A percentile compares a stretch with the other conserved stretches of the same genome.
Evolutionary conservation across 164 flowering plant species (phyloP).

Genomic region (Cinnamomum chago): DNA sequence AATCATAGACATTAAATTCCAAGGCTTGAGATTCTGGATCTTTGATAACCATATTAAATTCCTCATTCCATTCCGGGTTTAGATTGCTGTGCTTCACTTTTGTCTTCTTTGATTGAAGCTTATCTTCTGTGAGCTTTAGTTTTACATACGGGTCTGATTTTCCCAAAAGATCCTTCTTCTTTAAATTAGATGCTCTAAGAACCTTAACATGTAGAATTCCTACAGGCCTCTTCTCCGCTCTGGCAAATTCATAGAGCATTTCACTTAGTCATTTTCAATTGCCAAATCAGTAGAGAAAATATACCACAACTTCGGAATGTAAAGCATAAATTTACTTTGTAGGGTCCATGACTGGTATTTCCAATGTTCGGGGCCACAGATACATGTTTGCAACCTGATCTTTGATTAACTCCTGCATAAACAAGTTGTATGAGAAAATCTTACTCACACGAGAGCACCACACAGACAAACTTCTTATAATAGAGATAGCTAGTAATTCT

Average conservation of each 20-base stretch:
- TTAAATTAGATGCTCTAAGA: constrained; percentile 56
- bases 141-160: constrained; percentile 83
- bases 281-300: background rate
- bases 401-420: constrained; percentile 74
- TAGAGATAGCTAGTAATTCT: too few relatives aligned
- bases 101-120: constrained; percentile 42
- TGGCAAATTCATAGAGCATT: constrained; percentile 20
- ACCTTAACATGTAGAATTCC: constrained; percentile 74
- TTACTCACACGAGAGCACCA: too few relatives aligned
- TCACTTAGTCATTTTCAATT: background rate
- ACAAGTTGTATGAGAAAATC: background rate
- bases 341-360: constrained; percentile 74
- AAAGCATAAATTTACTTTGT: constrained; percentile 43
- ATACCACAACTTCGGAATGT: too few relatives aligned
- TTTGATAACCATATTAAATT: constrained; percentile 56
- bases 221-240: constrained; percentile 70
- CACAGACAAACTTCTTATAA: too few relatives aligned
- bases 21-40: constrained; percentile 67
- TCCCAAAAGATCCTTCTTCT: constrained; percentile 75
- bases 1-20: constrained; percentile 60
- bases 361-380: constrained; percentile 83
- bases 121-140: constrained; percentile 67
- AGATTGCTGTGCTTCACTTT: constrained; percentile 48
- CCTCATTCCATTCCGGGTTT: constrained; percentile 95
- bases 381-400: constrained; percentile 96